Conservation (phyloP, 352 stramenopile species). For the Phytopythium cucurbitacearum region DNA sequence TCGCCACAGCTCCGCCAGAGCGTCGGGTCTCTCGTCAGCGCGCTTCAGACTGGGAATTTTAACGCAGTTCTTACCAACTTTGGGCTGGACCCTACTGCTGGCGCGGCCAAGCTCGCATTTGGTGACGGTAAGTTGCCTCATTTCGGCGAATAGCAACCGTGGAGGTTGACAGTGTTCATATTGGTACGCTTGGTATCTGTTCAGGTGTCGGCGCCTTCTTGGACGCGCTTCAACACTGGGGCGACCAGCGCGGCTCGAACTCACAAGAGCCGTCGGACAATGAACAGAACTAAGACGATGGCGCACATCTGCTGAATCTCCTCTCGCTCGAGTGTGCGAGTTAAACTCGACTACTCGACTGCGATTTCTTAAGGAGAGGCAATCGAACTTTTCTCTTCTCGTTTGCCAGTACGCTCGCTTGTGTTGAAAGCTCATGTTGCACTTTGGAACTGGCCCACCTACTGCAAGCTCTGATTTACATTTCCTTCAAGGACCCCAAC, state of each 20-base stretch:
- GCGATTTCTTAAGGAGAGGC: too few species aligned
- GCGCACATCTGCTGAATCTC: too few species aligned
- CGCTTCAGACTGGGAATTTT: conserved; percentile 88
- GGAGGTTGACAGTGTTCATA: not conserved
- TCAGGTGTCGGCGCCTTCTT: conserved; percentile 74
- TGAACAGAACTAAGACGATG: not conserved
- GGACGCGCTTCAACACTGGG: conserved; percentile 74
- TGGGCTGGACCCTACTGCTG: conserved; percentile 72
- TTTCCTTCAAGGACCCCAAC: conserved; percentile 6
- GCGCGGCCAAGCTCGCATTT: conserved; percentile 71
- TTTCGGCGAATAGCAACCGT: not conserved
- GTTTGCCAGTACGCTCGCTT: too few species aligned
- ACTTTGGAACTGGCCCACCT: too few species aligned
- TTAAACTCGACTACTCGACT: too few species aligned
- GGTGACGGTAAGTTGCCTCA: conserved; percentile 61
- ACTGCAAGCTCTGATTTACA: not conserved
- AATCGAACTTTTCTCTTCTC: too few species aligned
- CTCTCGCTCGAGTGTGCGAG: too few species aligned
- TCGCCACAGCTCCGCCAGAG: conserved; percentile 88
- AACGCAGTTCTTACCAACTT: conserved; percentile 90
- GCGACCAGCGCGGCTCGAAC: conserved; percentile 41
- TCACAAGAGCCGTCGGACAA: not conserved
- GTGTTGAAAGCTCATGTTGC: not conserved
- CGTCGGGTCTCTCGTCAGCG: conserved; percentile 77
- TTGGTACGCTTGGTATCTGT: not conserved